These are phyloP conservation scores for Melianthus villosus DNA, from an alignment of 441 rosid genomes.

Conservation along the genomic window DNA sequence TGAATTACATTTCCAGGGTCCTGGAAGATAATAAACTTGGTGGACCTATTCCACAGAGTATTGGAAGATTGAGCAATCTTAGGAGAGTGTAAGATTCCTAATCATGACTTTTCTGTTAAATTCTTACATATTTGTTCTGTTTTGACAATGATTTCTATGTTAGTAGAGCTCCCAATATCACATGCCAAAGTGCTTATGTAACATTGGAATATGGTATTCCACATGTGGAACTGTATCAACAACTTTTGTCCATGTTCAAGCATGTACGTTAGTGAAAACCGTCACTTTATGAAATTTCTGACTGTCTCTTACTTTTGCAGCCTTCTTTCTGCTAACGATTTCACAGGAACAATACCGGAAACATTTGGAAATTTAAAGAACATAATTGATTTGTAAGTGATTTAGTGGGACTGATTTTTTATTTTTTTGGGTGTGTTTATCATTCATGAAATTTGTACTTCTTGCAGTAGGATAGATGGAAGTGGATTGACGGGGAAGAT, in stretches of 20 bases:
- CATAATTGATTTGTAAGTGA: slow-evolving; percentile 61
- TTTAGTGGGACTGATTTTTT: background rate
- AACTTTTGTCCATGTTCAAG: background rate
- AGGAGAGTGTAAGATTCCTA: slow-evolving; percentile 32
- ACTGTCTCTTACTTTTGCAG: slow-evolving; percentile 13
- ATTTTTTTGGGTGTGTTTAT: background rate
- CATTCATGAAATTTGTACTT: background rate
- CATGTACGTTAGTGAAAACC: background rate
- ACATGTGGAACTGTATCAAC: background rate
- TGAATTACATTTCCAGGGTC: slow-evolving; percentile 22
- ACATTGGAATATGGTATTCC: no score
- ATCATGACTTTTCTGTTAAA: background rate
- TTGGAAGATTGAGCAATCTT: slow-evolving; percentile 45
- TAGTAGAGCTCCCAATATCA: no score
- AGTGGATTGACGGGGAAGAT: slow-evolving; percentile 50
- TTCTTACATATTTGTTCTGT: no score
- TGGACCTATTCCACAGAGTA: slow-evolving; percentile 41
- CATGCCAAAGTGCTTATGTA: no score
- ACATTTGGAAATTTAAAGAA: slow-evolving; percentile 39
- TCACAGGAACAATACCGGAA: slow-evolving; percentile 52
- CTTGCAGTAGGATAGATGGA: slow-evolving; percentile 70
- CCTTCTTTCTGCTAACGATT: slow-evolving; percentile 46
- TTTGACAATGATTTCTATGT: no score
- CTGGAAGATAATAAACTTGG: slow-evolving; percentile 42
- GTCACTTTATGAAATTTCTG: background rate